Percentiles rank a stretch among this genome's conserved stretches.
These are phyloP conservation scores for Urostyla sp. DNA, from an alignment of 73 alveolate species.

Conservation along the genomic window DNA sequence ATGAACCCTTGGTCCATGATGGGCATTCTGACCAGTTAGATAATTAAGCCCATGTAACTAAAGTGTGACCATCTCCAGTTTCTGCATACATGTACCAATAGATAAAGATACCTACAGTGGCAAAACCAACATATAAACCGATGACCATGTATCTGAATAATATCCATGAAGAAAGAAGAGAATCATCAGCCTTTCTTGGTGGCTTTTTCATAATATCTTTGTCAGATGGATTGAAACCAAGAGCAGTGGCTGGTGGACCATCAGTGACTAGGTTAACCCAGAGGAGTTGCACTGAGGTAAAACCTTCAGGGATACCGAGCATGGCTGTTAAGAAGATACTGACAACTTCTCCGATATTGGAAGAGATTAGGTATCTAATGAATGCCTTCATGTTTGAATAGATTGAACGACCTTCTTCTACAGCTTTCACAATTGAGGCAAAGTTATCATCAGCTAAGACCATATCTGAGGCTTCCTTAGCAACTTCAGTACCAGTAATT, in stretches of 20 bases:
- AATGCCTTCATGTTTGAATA: conserved; percentile 99
- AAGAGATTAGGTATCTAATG: conserved; percentile 97
- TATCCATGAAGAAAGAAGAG: conserved; percentile 77
- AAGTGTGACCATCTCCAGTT: conserved; percentile 82
- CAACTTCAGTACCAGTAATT: conserved; percentile 98
- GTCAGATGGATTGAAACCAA: conserved; percentile 99
- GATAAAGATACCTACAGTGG: conserved; percentile 79
- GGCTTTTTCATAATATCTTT: conserved; percentile 94
- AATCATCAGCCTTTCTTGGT: conserved; percentile 91
- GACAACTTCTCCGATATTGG: conserved; percentile 99
- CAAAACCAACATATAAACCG: conserved; percentile 94
- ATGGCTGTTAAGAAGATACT: conserved; percentile 98
- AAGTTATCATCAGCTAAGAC: conserved; percentile 99
- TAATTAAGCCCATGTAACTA: conserved; percentile 69
- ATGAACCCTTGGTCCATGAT: conserved; percentile 74
- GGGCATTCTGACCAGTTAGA: conserved; percentile 86
- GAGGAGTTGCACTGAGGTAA: conserved; percentile 97
- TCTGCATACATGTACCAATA: conserved; percentile 76
- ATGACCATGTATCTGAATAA: conserved; percentile 74
- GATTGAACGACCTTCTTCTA: conserved; percentile 99
- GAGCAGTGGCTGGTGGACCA: conserved; percentile 99
- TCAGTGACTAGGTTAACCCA: conserved; percentile 99
- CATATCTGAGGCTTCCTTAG: conserved; percentile 99
- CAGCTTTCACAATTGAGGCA: conserved; percentile 98
- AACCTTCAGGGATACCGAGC: conserved; percentile 98